Evolutionary conservation across 768 basidiomycete genomes (phyloP), one percentile per base, ranked within the genome.

Genomic region (Nidularia pulvinata): DNA sequence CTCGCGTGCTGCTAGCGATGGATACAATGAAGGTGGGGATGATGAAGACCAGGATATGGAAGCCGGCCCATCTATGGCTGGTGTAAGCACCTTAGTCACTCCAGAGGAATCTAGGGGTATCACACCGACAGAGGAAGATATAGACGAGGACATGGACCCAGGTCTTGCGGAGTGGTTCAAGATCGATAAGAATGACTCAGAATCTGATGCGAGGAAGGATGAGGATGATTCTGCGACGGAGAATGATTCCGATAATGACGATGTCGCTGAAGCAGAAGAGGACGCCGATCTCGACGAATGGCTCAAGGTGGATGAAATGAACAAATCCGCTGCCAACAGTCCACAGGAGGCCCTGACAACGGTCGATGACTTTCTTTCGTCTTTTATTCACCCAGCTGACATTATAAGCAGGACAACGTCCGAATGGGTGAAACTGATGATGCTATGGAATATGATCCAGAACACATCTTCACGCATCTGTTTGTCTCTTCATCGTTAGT

Each of bases 401-500:
- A 30, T 30, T 30, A 30, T 30, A 30, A 30, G 2, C 25, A 30
- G 25, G 25, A 30, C 25, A 30, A 79, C 55, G 72, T 76, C 16
- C 75, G 67, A 16, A 94, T 95, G 91, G 93, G 91, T 10, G 91
- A 91, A 61, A 78, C 72, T 32, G 77, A 83, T 0, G 67, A 69
- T 25, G 89, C 83, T 1, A 85, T 82, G 77, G 84, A 88, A 57
- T 95, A 96, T 55, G 93, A 96, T 67, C 76, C 83, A 45, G 81
- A 84, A 22, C 70, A 75, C 57, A 91, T 95, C 50, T 96, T 97
- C 72, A 85, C 68, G 59, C 92, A 97, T 71, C 67, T 95, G 89
- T 93, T 56, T 54, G 88, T 75, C 36, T 30, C 25, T 30, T 30
- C 25, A 30, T 30, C 25, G 25, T 30, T 30, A 30, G 25, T 30